These are phyloP conservation scores for Acacia confusa DNA, from an alignment of 306 rosid species.

Conservation along the genomic window DNA sequence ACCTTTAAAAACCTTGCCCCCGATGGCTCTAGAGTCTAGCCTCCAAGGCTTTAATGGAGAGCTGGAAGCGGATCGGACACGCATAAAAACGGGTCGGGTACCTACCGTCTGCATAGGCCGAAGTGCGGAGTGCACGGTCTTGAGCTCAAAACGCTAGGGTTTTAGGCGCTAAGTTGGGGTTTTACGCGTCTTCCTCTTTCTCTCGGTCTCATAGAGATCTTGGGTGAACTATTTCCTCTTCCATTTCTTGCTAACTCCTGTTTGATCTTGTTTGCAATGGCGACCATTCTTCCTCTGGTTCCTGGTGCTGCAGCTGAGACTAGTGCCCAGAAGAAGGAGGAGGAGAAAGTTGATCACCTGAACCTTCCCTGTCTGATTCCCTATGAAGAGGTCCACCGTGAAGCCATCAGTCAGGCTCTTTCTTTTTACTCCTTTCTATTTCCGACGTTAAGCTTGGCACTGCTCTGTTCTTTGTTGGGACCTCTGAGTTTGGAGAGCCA, in stretches of 20 bases:
- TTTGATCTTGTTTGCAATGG: conserved; percentile 38
- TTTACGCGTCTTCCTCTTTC: neutral
- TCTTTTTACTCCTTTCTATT: neutral
- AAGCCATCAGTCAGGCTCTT: conserved; percentile 75
- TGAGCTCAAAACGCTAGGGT: conserved; percentile 4
- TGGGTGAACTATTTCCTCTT: neutral
- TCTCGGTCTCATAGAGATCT: neutral
- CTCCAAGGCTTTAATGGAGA: neutral
- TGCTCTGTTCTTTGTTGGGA: neutral
- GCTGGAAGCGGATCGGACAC: neutral
- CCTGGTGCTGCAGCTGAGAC: neutral
- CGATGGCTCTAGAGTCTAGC: no score
- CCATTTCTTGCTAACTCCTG: neutral
- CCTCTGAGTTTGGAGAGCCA: neutral
- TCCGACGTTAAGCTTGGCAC: neutral
- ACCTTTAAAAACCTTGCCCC: no score
- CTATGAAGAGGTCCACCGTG: conserved; percentile 95
- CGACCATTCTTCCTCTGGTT: conserved; percentile 31
- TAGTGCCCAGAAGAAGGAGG: conserved; percentile 28
- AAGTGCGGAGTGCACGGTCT: neutral
- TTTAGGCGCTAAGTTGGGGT: conserved; percentile 7
- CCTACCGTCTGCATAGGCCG: neutral
- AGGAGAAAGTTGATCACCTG: conserved; percentile 65
- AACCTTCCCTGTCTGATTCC: conserved; percentile 93
- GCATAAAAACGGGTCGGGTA: neutral